Percentiles rank a stretch among this genome's conserved stretches.
These are phyloP conservation scores for Colletotrichum higginsianum DNA, from an alignment of 2,329 filamentous ascomycete species.

Conservation along the genomic window DNA sequence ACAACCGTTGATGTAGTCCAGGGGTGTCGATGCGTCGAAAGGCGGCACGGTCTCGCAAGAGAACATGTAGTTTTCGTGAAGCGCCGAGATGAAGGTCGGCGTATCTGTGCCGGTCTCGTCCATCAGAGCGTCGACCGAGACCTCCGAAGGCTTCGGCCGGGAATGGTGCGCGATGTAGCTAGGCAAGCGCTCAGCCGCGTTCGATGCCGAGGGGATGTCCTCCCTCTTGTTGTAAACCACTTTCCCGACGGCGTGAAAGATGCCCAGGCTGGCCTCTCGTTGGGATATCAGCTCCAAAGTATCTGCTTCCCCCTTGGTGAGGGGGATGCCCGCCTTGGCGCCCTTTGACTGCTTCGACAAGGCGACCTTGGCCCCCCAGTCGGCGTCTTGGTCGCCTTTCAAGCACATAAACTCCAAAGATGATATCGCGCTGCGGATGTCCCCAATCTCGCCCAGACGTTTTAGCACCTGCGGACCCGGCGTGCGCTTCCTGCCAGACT, in stretches of 20 bases:
- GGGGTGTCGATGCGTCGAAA: constrained; percentile 70
- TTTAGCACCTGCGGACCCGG: constrained; percentile 86
- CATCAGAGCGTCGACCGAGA: constrained; percentile 82
- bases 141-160: constrained; percentile 74
- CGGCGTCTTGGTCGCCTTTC: constrained; percentile 80
- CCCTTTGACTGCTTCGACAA: constrained; percentile 79
- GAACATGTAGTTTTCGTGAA: constrained; percentile 93
- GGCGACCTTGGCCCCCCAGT: constrained; percentile 82
- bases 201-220: constrained; percentile 60
- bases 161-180: constrained; percentile 70
- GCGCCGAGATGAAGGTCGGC: constrained; percentile 87
- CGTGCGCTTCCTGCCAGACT: constrained; percentile 81
- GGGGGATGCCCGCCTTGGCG: constrained; percentile 66
- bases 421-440: constrained; percentile 92
- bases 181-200: constrained; percentile 70
- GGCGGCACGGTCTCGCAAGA: constrained; percentile 78
- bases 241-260: constrained; percentile 97
- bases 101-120: constrained; percentile 95
- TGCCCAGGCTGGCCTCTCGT: constrained; percentile 89
- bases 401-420: constrained; percentile 93
- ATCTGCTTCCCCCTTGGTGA: constrained; percentile 85
- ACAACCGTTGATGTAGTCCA: constrained; percentile 87
- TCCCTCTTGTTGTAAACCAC: constrained; percentile 96
- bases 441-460: constrained; percentile 86
- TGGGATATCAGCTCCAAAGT: constrained; percentile 86